Evolutionary conservation across 345 rosid species (phyloP), one percentile per base, ranked within the genome.

Genomic region (Pistacia integerrima): DNA sequence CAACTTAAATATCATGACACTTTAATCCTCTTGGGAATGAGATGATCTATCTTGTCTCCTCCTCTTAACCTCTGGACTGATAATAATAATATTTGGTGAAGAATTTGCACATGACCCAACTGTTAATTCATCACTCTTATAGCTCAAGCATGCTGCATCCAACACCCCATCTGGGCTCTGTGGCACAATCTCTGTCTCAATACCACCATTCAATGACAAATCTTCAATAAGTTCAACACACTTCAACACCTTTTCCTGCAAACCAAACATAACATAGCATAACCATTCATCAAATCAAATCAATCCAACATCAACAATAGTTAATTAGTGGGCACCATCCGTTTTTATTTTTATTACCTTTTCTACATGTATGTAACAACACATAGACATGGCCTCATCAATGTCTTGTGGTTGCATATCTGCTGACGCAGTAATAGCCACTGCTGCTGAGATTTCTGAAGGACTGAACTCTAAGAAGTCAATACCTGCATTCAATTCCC

Each of bases 101-200:
- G 90, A 86, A 80, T 84, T 85, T 73, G 88, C 84, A 86, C 87
- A 90, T 80, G 91, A 83, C 80, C 79, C 89, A 86, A 85, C 87
- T 81, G 89, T 82, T 78, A 79, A 77, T 70, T 87, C 90, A 78
- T 92, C 93, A 83, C 85, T 90, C 83, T 81, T 83, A 80, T 84
- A 87, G 92, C 97, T 92, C 87, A 88, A 84, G 83, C 92, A 87
- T 77, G 87, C 82, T 56, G 87, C 90, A 75, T 90, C 97, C 87
- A 92, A 70, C 77, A 92, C 97, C 81, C 97, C 94, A 55, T 75
- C 82, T 64, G 97, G 94, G 80, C 90, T 87, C 38, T 66, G 84
- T 3, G 90, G 91, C 74, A 85, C 46, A 41, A 41, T 41, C 46
- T 41, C 46, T 41, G 46, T 41, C 46, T 41, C 46, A 41, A 41